Evolutionary conservation across 2,329 filamentous ascomycete species (phyloP).

Genomic region (Zymoseptoria brevis): DNA sequence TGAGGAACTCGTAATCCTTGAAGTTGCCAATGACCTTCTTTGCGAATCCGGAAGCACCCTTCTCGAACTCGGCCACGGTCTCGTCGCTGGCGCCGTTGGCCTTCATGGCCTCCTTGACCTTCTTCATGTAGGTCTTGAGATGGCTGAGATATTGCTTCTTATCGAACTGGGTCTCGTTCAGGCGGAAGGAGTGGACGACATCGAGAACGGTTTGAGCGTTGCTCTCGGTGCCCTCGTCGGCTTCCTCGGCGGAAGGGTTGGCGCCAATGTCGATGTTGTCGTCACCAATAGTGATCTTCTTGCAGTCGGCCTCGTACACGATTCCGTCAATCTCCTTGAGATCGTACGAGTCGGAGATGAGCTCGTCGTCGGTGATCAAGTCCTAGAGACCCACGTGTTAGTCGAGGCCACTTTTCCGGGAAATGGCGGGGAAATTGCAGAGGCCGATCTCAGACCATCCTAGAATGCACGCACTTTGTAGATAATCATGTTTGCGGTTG

Average conservation of each 20-base stretch:
- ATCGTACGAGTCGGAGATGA: constrained; percentile 91
- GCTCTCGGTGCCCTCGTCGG: constrained; percentile 65
- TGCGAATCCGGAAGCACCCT: constrained; percentile 61
- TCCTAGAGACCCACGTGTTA: constrained; percentile 52
- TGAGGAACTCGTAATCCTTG: constrained; percentile 94
- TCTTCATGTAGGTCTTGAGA: constrained; percentile 95
- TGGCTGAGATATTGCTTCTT: constrained; percentile 80
- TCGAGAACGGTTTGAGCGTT: constrained; percentile 71
- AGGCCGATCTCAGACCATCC: neutral
- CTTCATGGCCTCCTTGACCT: constrained; percentile 64
- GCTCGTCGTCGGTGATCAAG: constrained; percentile 80
- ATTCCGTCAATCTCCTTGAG: constrained; percentile 71
- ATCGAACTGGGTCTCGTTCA: constrained; percentile 69
- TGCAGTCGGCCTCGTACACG: constrained; percentile 85
- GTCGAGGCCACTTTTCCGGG: neutral
- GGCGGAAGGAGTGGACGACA: constrained; percentile 85
- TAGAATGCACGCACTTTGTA: constrained; percentile 43
- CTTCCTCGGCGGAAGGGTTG: constrained; percentile 94
- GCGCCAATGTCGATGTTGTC: constrained; percentile 73
- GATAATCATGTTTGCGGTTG: constrained; percentile 46
- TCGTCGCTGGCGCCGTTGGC: constrained; percentile 55
- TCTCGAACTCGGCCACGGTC: constrained; percentile 71
- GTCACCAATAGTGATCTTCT: constrained; percentile 73
- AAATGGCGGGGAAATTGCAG: neutral
- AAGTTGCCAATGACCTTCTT: constrained; percentile 82